Conservation (phyloP, 2,329 filamentous ascomycete genomes). For the Xylogone sp. region DNA sequence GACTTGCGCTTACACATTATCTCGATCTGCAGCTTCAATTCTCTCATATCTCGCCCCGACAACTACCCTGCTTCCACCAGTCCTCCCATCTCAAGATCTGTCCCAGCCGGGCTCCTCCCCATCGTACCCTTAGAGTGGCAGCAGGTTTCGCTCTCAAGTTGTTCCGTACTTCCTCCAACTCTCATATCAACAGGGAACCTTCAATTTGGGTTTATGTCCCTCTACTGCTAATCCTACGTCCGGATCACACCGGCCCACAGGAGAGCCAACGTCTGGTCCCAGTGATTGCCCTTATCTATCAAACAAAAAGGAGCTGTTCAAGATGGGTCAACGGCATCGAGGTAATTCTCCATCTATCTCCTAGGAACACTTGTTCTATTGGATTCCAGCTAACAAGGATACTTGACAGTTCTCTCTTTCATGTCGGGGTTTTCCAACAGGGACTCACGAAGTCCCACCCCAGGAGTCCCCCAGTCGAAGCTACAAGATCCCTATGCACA, state of each 20-base stretch:
- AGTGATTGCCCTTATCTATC: background rate
- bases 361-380: background rate
- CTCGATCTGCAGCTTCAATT: background rate
- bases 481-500: constrained; percentile 15
- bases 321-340: constrained; percentile 29
- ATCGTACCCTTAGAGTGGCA: too few species aligned
- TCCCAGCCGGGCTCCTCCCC: too few species aligned
- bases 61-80: too few species aligned
- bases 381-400: background rate
- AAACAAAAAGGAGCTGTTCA: constrained; percentile 9
- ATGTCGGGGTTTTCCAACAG: constrained; percentile 72
- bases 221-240: background rate
- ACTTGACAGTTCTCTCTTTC: constrained; percentile 71
- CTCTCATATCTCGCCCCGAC: background rate
- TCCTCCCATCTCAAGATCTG: too few species aligned
- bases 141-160: too few species aligned
- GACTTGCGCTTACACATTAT: background rate
- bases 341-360: constrained; percentile 21
- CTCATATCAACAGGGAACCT: background rate
- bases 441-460: constrained; percentile 29
- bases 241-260: background rate
- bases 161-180: background rate
- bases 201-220: background rate
- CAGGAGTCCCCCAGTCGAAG: constrained; percentile 24
- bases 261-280: background rate